Conservation (phyloP, 768 basidiomycete species). For the Heimioporus sp. region DNA sequence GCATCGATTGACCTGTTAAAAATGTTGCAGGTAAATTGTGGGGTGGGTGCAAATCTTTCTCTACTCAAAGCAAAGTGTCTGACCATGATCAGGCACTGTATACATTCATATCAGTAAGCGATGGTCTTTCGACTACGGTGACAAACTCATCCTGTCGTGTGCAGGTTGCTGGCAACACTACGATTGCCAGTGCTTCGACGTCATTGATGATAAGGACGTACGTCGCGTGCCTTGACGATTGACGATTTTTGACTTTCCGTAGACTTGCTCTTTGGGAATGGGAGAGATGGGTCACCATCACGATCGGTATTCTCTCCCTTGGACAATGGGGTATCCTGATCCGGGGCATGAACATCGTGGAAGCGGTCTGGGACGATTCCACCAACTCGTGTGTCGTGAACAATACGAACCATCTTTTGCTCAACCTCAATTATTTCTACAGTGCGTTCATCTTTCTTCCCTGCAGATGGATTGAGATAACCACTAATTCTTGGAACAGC, state of each 20-base stretch:
- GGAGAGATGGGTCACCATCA: constrained; percentile 44
- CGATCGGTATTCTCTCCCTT: constrained; percentile 53
- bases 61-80: neutral
- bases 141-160: constrained; percentile 2
- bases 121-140: neutral
- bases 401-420: constrained; percentile 51
- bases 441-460: constrained; percentile 43
- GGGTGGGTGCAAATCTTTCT: constrained; percentile 35
- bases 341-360: constrained; percentile 65
- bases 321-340: constrained; percentile 68
- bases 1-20: neutral
- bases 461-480: neutral
- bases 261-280: constrained; percentile 75
- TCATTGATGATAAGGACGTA: constrained; percentile 72
- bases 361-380: constrained; percentile 49
- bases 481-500: constrained; percentile 36
- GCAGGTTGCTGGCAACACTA: constrained; percentile 27
- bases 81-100: constrained; percentile 50
- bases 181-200: constrained; percentile 36
- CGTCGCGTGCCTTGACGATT: constrained; percentile 5
- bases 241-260: constrained; percentile 19
- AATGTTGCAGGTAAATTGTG: constrained; percentile 51
- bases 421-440: constrained; percentile 67
- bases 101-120: constrained; percentile 62
- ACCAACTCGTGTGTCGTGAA: constrained; percentile 46